Conservation (phyloP, 192 early-diverging fungal species). For the Backusella liffmaniae region DNA sequence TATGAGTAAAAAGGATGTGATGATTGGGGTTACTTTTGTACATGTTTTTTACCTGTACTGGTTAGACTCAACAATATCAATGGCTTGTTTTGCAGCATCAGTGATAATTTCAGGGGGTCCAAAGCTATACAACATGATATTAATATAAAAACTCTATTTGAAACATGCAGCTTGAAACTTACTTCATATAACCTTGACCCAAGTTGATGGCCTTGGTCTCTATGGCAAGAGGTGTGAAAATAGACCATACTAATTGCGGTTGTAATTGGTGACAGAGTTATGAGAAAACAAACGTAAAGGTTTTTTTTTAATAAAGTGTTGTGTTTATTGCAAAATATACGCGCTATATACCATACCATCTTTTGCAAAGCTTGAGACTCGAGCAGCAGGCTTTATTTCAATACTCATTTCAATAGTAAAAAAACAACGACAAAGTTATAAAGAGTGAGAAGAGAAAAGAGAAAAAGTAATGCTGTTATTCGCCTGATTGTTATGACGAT, state of each 20-base stretch:
- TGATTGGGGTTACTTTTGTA: slow-evolving; percentile 27
- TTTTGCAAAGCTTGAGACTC: slow-evolving; percentile 53
- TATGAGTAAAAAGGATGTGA: background rate
- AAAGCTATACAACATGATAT: slow-evolving; percentile 56
- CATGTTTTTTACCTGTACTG: slow-evolving; percentile 69
- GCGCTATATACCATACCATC: slow-evolving; percentile 41
- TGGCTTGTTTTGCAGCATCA: slow-evolving; percentile 70
- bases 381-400: slow-evolving; percentile 32
- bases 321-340: background rate
- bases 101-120: slow-evolving; percentile 84
- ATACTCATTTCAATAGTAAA: background rate
- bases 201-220: slow-evolving; percentile 89
- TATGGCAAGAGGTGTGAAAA: slow-evolving; percentile 83
- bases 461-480: background rate
- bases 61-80: slow-evolving; percentile 63
- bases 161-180: background rate
- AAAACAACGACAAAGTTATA: background rate
- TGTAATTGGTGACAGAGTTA: background rate
- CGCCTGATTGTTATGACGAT: background rate
- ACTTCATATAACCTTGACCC: slow-evolving; percentile 86
- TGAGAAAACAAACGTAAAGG: background rate
- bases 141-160: background rate
- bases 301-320: background rate
- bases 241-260: slow-evolving; percentile 63
- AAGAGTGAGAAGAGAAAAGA: background rate